These are phyloP conservation scores for Saccharomycopsis selenospora DNA, from an alignment of 805 yeast genomes.

Conservation along the genomic window DNA sequence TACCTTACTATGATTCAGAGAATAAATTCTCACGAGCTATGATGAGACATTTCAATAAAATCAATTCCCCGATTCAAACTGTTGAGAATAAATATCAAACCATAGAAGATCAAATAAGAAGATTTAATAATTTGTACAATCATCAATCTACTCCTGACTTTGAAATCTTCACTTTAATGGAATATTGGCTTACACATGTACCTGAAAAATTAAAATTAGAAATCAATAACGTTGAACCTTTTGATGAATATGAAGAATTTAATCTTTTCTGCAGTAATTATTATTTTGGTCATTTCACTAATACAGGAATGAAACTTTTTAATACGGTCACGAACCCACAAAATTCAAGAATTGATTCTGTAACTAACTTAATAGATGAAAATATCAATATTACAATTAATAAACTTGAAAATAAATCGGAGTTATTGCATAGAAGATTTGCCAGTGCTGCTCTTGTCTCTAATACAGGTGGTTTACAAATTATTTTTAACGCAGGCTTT, in stretches of 20 bases:
- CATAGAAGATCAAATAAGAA: constrained; percentile 36
- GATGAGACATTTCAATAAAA: constrained; percentile 61
- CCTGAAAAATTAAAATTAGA: constrained; percentile 31
- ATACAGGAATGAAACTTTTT: constrained; percentile 20
- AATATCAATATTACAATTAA: background rate
- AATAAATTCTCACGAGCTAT: constrained; percentile 71
- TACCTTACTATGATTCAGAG: constrained; percentile 49
- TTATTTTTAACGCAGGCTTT: constrained; percentile 36
- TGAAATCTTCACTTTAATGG: constrained; percentile 47
- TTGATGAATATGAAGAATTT: constrained; percentile 84
- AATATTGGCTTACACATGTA: constrained; percentile 49
- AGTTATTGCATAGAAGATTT: constrained; percentile 33
- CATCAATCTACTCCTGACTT: constrained; percentile 35
- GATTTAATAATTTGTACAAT: constrained; percentile 40
- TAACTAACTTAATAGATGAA: background rate
- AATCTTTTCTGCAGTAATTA: constrained; percentile 71
- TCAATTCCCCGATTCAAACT: constrained; percentile 63
- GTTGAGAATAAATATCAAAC: constrained; percentile 48
- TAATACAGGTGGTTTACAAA: constrained; percentile 18
- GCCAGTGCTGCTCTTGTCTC: constrained; percentile 31
- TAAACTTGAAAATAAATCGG: background rate
- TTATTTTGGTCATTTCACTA: constrained; percentile 57
- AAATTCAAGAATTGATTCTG: constrained; percentile 11
- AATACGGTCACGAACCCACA: constrained; percentile 7
- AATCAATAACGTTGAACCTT: constrained; percentile 51